Conservation (phyloP, 2,329 filamentous ascomycete species). For the Erysiphe pulchra region DNA sequence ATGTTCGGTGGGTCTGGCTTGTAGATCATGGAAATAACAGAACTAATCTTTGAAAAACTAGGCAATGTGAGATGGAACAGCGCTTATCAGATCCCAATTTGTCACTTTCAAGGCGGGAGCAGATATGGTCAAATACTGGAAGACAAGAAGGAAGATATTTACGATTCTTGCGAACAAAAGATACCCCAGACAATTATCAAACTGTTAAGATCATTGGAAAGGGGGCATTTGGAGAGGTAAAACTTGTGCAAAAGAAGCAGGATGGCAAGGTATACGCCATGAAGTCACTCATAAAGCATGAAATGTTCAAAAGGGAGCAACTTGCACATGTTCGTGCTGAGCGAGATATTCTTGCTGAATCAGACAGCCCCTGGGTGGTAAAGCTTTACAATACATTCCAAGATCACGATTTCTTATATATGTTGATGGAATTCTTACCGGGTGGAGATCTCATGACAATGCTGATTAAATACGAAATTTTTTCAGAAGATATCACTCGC, state of each 20-base stretch:
- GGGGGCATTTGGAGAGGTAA: constrained; percentile 94
- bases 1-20: constrained; percentile 44
- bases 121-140: constrained; percentile 62
- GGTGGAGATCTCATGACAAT: constrained; percentile 99
- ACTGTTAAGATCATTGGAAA: constrained; percentile 98
- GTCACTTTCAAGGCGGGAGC: constrained; percentile 50
- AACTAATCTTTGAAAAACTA: constrained; percentile 15
- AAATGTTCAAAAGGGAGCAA: constrained; percentile 99
- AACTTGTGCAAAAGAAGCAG: constrained; percentile 84
- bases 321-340: constrained; percentile 91
- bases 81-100: constrained; percentile 56
- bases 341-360: constrained; percentile 90
- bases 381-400: constrained; percentile 98
- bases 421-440: constrained; percentile 97
- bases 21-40: not conserved
- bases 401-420: constrained; percentile 85
- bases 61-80: constrained; percentile 77
- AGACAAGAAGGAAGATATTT: constrained; percentile 81
- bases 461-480: constrained; percentile 99
- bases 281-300: constrained; percentile 94
- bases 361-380: constrained; percentile 98
- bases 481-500: constrained; percentile 91
- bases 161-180: constrained; percentile 78
- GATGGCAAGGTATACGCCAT: constrained; percentile 95
- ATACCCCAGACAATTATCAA: constrained; percentile 80